phyloP scores from a whole-genome alignment of 345 rosid genomes.

The Camelina hispida region DNA sequence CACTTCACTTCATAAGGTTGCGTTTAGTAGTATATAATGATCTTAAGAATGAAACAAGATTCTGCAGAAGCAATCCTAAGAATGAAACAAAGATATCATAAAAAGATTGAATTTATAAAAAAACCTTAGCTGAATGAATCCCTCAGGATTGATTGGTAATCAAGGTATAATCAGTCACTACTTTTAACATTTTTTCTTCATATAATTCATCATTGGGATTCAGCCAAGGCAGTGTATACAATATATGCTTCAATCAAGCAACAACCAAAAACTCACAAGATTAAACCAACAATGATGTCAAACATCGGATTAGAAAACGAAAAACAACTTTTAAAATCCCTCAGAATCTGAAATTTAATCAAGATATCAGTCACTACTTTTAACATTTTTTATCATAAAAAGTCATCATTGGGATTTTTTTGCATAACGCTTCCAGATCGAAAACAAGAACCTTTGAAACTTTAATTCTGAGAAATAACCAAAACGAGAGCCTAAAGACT shows the following conservation, averaged over 20 bases:
- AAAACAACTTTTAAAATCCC: constrained; percentile 15
- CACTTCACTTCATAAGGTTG: background rate
- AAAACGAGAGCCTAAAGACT: background rate
- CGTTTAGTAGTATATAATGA: too few species aligned
- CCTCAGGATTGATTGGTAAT: constrained; percentile 1
- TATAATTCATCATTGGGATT: constrained; percentile 20
- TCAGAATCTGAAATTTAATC: constrained; percentile 17
- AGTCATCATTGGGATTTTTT: constrained; percentile 34
- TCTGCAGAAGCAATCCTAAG: too few species aligned
- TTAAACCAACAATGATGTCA: background rate
- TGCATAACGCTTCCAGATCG: background rate
- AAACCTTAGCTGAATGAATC: background rate
- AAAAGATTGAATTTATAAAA: background rate
- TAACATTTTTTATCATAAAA: constrained; percentile 12
- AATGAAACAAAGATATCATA: background rate
- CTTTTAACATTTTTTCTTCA: constrained; percentile 20
- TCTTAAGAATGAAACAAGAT: too few species aligned
- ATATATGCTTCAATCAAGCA: background rate
- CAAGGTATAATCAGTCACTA: constrained; percentile 24
- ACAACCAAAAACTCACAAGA: background rate
- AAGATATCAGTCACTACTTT: constrained; percentile 32
- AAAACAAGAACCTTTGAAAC: background rate
- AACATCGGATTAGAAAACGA: background rate
- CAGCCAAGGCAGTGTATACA: background rate
- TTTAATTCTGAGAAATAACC: background rate